These are phyloP conservation scores for Diaporthe sp. DNA, from an alignment of 2,329 filamentous ascomycete genomes.

Conservation along the genomic window DNA sequence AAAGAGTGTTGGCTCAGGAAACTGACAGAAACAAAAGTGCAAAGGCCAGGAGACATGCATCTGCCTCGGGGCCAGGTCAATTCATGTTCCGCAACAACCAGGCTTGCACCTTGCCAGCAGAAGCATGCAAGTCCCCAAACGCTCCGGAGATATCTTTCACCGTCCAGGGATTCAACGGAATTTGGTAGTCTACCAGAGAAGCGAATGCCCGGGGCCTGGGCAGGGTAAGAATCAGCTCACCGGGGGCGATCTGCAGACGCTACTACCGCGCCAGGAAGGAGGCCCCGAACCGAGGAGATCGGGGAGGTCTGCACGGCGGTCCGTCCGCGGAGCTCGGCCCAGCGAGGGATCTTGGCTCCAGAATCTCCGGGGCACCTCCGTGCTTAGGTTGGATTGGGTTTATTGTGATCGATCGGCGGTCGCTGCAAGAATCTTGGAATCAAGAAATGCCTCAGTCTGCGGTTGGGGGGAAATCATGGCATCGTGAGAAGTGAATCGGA, in stretches of 20 bases:
- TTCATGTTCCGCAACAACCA: not conserved
- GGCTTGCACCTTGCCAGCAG: not conserved
- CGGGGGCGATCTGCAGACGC: not conserved
- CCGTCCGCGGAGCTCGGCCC: conserved; percentile 11
- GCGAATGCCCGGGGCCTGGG: not conserved
- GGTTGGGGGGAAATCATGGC: too few species aligned
- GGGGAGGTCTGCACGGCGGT: not conserved
- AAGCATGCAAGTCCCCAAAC: too few species aligned
- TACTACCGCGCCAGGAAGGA: not conserved
- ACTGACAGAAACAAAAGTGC: not conserved
- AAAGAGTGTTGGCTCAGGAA: not conserved
- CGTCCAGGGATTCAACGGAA: not conserved
- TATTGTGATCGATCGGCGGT: not conserved
- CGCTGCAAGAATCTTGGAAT: not conserved
- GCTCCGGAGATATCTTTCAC: not conserved
- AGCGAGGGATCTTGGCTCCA: not conserved
- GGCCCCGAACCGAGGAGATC: not conserved
- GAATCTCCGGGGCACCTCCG: not conserved
- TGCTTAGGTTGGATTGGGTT: conserved; percentile 2
- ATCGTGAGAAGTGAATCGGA: not conserved
- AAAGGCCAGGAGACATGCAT: not conserved
- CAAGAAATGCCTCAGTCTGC: conserved; percentile 11
- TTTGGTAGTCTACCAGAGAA: not conserved
- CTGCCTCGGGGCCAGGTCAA: not conserved
- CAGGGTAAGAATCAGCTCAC: not conserved